phyloP scores from a whole-genome alignment of 345 rosid genomes.

The Gossypium mustelinum region DNA sequence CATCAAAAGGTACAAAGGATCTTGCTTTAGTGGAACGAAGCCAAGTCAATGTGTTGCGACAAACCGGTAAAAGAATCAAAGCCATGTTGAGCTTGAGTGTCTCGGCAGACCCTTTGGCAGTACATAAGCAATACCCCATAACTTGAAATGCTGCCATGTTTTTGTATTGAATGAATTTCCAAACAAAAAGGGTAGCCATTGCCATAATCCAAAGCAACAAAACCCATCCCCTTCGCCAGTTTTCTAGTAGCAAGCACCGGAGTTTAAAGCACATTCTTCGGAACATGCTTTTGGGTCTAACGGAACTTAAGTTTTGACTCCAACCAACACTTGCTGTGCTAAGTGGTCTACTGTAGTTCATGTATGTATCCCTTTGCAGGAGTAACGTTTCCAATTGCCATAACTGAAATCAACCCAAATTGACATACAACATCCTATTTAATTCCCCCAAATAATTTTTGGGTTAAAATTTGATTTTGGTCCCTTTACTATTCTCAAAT shows the following conservation, averaged over 20 bases:
- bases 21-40: constrained; percentile 77
- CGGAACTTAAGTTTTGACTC: constrained; percentile 54
- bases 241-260: constrained; percentile 57
- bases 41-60: constrained; percentile 92
- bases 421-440: not conserved
- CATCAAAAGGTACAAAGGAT: constrained; percentile 66
- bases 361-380: constrained; percentile 77
- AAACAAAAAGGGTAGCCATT: constrained; percentile 66
- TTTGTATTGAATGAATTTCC: constrained; percentile 83
- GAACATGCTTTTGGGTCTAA: constrained; percentile 36
- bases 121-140: constrained; percentile 77
- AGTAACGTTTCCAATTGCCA: constrained; percentile 96
- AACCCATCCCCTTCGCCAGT: constrained; percentile 84
- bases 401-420: constrained; percentile 38
- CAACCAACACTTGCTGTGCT: constrained; percentile 67
- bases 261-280: constrained; percentile 33
- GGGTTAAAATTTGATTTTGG: not conserved
- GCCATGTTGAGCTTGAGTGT: constrained; percentile 98
- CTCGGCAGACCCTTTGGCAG: constrained; percentile 97
- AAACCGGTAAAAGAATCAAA: constrained; percentile 82
- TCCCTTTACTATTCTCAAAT: too few relatives aligned
- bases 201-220: constrained; percentile 55
- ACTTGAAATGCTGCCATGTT: constrained; percentile 69
- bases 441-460: not conserved
- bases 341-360: constrained; percentile 85